Evolutionary conservation across 2,329 filamentous ascomycete genomes (phyloP).

Genomic region (Daldinia eschscholtzii): DNA sequence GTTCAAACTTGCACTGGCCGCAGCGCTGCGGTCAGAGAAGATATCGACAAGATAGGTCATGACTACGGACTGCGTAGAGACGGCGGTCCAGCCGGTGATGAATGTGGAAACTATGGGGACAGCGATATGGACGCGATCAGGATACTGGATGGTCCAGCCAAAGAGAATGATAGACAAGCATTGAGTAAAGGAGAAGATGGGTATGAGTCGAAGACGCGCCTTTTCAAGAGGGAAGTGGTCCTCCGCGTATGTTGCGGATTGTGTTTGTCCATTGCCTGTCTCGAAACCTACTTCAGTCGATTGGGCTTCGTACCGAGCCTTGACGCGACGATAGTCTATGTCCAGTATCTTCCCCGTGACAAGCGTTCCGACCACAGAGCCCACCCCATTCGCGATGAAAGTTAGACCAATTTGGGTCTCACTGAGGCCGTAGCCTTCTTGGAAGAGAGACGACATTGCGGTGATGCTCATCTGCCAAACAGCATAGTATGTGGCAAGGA

Average conservation of each 20-base stretch:
- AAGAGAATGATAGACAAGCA: conserved; percentile 62
- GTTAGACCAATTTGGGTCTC: conserved; percentile 63
- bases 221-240: conserved; percentile 61
- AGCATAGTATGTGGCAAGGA: conserved; percentile 64
- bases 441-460: conserved; percentile 64
- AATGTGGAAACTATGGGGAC: conserved; percentile 65
- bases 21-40: conserved; percentile 62
- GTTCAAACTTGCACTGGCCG: conserved; percentile 66
- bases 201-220: conserved; percentile 64
- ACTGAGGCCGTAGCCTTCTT: conserved; percentile 57
- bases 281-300: conserved; percentile 6
- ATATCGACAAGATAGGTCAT: conserved; percentile 68
- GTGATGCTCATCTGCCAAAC: conserved; percentile 69
- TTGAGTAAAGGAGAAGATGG: conserved; percentile 60
- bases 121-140: conserved; percentile 59
- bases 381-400: conserved; percentile 67
- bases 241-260: conserved; percentile 24
- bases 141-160: conserved; percentile 65
- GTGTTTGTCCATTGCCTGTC: neutral
- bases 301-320: conserved; percentile 48
- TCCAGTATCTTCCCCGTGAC: conserved; percentile 66
- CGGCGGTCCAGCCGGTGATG: conserved; percentile 64
- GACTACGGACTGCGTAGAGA: conserved; percentile 62
- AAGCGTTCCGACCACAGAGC: conserved; percentile 66
- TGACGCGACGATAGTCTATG: conserved; percentile 61